A percentile compares a stretch with the other conserved stretches of the same genome.
Evolutionary conservation across 1,284 basidiomycete genomes (phyloP).

Genomic region (Fomitiporia mediterranea): DNA sequence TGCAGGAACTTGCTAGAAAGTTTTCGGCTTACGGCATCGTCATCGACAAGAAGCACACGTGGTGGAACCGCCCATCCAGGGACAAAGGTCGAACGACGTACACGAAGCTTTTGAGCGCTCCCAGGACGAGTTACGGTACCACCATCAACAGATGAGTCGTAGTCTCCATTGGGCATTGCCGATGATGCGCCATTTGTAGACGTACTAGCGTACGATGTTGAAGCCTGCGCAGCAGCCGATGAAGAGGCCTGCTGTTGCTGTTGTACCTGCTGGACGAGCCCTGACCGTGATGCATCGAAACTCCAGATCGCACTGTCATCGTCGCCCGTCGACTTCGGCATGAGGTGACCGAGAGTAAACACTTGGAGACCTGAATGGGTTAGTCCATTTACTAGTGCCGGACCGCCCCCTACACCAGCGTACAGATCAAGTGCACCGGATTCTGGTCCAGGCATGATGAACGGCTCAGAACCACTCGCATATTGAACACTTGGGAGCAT

Average conservation of each 20-base stretch:
- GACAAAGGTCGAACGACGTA: slow-evolving; percentile 73
- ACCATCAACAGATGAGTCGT: slow-evolving; percentile 4
- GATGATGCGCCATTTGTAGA: slow-evolving; percentile 9
- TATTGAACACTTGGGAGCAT: slow-evolving; percentile 23
- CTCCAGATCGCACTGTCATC: slow-evolving; percentile 57
- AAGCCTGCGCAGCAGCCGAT: background rate
- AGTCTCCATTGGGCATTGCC: slow-evolving; percentile 8
- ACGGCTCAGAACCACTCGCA: slow-evolving; percentile 33
- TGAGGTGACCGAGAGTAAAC: slow-evolving; percentile 76
- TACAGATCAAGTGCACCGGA: slow-evolving; percentile 26
- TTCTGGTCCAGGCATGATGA: slow-evolving; percentile 32
- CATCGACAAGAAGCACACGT: slow-evolving; percentile 88
- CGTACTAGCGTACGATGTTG: slow-evolving; percentile 3
- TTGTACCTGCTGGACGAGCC: slow-evolving; percentile 1
- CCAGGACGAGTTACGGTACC: slow-evolving; percentile 22
- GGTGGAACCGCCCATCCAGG: slow-evolving; percentile 88
- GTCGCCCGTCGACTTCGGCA: slow-evolving; percentile 52
- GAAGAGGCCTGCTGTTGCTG: slow-evolving; percentile 7
- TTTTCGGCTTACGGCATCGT: slow-evolving; percentile 87
- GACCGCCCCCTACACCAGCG: slow-evolving; percentile 6
- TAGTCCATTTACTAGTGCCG: slow-evolving; percentile 23
- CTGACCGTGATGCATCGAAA: slow-evolving; percentile 35
- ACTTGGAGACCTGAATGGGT: slow-evolving; percentile 69
- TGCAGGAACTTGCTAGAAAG: slow-evolving; percentile 91
- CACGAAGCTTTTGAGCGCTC: slow-evolving; percentile 49